Conservation (phyloP, 2,329 filamentous ascomycete genomes). For the Colletotrichum noveboracense region DNA sequence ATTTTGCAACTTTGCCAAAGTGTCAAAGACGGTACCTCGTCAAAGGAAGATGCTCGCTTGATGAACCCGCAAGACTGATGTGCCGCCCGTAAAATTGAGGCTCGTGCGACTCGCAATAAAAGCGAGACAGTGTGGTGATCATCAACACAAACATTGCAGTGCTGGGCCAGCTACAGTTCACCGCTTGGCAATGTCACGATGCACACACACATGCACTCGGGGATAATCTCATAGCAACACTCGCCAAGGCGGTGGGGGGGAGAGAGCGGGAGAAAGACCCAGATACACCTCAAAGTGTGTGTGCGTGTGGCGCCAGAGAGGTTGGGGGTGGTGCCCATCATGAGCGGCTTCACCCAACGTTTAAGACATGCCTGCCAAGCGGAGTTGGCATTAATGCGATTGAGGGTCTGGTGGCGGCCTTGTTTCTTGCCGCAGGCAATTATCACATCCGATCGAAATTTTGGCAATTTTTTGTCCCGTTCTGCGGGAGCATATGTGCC, state of each 20-base stretch:
- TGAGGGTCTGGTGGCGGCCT: not conserved
- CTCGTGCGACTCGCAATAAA: not conserved
- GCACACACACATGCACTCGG: not conserved
- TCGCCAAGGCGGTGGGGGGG: not conserved
- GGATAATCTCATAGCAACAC: not conserved
- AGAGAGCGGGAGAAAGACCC: not conserved
- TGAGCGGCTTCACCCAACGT: constrained; percentile 1
- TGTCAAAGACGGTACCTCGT: not conserved
- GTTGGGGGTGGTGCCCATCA: not conserved
- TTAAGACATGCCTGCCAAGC: constrained; percentile 13
- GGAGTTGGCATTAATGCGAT: not conserved
- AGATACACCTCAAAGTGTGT: not conserved
- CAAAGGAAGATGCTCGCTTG: not conserved
- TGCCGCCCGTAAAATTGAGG: not conserved
- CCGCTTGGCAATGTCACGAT: not conserved
- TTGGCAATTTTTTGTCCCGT: not conserved
- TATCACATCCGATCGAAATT: not conserved
- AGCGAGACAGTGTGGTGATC: not conserved
- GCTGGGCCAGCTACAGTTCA: not conserved
- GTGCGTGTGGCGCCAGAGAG: not conserved
- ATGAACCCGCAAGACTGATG: not conserved
- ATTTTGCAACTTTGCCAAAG: not conserved
- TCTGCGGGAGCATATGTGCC: not conserved
- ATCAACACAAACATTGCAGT: not conserved
- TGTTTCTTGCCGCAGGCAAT: not conserved